Evolutionary conservation across 495 filamentous ascomycete species (phyloP).

Genomic region (Chaetomium tenue): DNA sequence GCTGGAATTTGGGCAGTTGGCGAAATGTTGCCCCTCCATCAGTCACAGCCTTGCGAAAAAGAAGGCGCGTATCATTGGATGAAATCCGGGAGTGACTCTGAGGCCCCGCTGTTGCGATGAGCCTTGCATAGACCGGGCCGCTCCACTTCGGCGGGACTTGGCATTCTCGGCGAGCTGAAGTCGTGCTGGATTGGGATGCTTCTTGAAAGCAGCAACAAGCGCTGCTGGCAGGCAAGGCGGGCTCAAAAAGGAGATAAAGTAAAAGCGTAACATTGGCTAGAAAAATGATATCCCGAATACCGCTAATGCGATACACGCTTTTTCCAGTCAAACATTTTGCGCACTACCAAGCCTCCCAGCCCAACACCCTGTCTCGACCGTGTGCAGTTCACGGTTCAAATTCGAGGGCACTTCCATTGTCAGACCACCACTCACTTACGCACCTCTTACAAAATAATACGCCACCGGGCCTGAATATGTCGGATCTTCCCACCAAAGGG

Average conservation of each 20-base stretch:
- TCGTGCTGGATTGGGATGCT: no score
- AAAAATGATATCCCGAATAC: no score
- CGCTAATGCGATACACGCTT: no score
- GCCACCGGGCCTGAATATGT: conserved; percentile 34
- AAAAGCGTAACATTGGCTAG: no score
- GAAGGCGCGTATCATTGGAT: conserved; percentile 1
- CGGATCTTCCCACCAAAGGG: conserved; percentile 35
- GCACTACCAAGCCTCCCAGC: no score
- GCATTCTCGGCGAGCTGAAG: no score
- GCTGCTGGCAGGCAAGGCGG: no score
- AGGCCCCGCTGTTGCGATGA: not conserved
- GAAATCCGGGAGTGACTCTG: not conserved
- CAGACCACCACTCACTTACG: not conserved
- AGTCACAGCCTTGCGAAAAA: conserved; percentile 24
- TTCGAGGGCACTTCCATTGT: not conserved
- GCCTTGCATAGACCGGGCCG: not conserved
- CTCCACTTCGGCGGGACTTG: not conserved
- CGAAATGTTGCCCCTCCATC: conserved; percentile 29
- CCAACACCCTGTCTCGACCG: no score
- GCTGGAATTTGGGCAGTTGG: conserved; percentile 25
- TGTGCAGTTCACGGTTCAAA: no score
- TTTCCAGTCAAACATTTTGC: no score
- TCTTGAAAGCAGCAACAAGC: no score
- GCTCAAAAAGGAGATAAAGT: no score
- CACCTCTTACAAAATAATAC: conserved; percentile 26